phyloP scores from a whole-genome alignment of 495 filamentous ascomycete genomes.

The Penicillium subrubescens region DNA sequence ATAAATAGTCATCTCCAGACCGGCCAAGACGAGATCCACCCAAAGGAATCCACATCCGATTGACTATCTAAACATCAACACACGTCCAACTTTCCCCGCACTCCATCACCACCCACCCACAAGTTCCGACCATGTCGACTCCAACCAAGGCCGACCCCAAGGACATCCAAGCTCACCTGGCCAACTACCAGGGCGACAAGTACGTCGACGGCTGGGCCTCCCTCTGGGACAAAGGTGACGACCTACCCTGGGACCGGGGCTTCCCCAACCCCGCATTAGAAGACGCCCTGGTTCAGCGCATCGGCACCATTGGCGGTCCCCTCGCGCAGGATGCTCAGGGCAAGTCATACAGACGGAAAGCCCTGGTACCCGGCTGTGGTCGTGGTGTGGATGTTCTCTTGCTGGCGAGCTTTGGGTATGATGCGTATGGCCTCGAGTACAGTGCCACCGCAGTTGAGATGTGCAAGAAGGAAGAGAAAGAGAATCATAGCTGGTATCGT shows the following conservation, averaged over 20 bases:
- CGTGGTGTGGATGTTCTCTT: constrained; percentile 74
- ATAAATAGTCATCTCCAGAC: neutral
- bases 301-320: constrained; percentile 47
- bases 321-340: constrained; percentile 28
- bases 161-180: constrained; percentile 29
- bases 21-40: neutral
- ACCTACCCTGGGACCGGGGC: constrained; percentile 71
- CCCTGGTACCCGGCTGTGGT: constrained; percentile 74
- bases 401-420: constrained; percentile 69
- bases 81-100: constrained; percentile 1
- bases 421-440: constrained; percentile 72
- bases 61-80: neutral
- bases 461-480: constrained; percentile 51
- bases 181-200: constrained; percentile 33
- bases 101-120: neutral
- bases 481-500: constrained; percentile 47
- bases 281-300: constrained; percentile 57
- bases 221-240: constrained; percentile 62
- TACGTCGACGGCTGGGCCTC: constrained; percentile 58
- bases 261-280: constrained; percentile 66
- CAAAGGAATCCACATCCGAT: neutral
- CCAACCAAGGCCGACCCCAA: constrained; percentile 27
- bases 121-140: constrained; percentile 19
- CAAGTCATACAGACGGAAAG: constrained; percentile 42
- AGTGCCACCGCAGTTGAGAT: constrained; percentile 57